These are phyloP conservation scores for Serendipita sp. DNA, from an alignment of 768 basidiomycete species.

Conservation along the genomic window DNA sequence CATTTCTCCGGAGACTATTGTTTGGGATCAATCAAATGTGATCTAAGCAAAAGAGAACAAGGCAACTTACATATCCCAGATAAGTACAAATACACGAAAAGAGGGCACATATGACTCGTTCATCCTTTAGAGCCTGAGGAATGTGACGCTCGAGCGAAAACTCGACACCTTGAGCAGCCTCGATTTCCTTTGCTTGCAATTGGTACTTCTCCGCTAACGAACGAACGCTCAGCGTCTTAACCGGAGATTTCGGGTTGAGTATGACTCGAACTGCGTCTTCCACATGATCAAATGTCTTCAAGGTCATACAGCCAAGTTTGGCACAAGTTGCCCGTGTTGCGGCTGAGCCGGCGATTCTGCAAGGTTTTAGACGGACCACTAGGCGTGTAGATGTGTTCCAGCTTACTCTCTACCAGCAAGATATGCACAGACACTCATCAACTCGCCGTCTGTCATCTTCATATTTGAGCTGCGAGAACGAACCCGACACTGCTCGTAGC, in stretches of 20 bases:
- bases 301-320: neutral
- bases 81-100: neutral
- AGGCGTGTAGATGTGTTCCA: neutral
- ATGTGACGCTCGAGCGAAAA: neutral
- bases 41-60: neutral
- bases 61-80: neutral
- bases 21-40: neutral
- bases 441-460: neutral
- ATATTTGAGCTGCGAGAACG: neutral
- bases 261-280: neutral
- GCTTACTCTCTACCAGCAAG: conserved; percentile 4
- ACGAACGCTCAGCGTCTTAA: neutral
- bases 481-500: neutral
- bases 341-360: neutral
- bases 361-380: neutral
- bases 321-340: conserved; percentile 1
- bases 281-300: neutral
- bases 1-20: neutral
- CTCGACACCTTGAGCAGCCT: neutral
- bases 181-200: neutral
- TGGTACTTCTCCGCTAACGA: neutral
- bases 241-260: neutral
- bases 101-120: neutral
- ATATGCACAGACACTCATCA: conserved; percentile 3
- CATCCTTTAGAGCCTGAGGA: neutral